These are phyloP conservation scores for Lentinula guzmanii DNA, from an alignment of 768 basidiomycete genomes.

Conservation along the genomic window DNA sequence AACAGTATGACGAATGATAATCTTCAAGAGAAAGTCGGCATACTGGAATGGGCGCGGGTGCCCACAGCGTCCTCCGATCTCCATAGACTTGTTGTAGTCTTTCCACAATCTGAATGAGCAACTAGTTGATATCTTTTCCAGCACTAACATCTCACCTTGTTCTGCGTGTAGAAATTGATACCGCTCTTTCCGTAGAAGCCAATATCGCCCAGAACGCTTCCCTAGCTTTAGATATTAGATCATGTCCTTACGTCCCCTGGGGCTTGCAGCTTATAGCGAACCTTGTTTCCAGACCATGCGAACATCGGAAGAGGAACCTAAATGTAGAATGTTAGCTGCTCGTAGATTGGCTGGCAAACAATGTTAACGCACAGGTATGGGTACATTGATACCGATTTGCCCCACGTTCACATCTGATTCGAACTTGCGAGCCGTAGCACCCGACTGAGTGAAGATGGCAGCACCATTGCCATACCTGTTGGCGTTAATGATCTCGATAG, in stretches of 20 bases:
- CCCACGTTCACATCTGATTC: slow-evolving; percentile 85
- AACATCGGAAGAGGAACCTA: slow-evolving; percentile 64
- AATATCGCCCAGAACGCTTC: slow-evolving; percentile 77
- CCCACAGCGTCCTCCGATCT: slow-evolving; percentile 79
- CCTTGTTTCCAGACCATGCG: slow-evolving; percentile 94
- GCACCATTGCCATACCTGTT: slow-evolving; percentile 94
- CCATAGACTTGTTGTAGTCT: slow-evolving; percentile 95
- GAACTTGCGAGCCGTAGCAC: slow-evolving; percentile 91
- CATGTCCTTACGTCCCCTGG: neutral
- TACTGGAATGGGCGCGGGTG: slow-evolving; percentile 75
- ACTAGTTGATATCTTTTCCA: neutral
- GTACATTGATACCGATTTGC: slow-evolving; percentile 90
- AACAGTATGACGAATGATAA: neutral
- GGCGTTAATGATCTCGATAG: slow-evolving; percentile 81
- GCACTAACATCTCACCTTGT: slow-evolving; percentile 53
- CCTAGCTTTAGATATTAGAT: slow-evolving; percentile 25
- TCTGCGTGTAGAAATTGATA: slow-evolving; percentile 93
- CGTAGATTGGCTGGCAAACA: slow-evolving; percentile 33
- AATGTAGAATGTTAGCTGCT: neutral
- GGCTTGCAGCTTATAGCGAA: neutral
- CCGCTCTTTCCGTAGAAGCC: slow-evolving; percentile 92
- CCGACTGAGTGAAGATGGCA: slow-evolving; percentile 94
- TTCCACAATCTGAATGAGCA: neutral
- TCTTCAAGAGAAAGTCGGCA: slow-evolving; percentile 72
- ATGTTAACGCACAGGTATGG: slow-evolving; percentile 69